A percentile compares a stretch with the other conserved stretches of the same genome.
Conservation (phyloP, 441 rosid genomes). For the Codiaeum variegatum region DNA sequence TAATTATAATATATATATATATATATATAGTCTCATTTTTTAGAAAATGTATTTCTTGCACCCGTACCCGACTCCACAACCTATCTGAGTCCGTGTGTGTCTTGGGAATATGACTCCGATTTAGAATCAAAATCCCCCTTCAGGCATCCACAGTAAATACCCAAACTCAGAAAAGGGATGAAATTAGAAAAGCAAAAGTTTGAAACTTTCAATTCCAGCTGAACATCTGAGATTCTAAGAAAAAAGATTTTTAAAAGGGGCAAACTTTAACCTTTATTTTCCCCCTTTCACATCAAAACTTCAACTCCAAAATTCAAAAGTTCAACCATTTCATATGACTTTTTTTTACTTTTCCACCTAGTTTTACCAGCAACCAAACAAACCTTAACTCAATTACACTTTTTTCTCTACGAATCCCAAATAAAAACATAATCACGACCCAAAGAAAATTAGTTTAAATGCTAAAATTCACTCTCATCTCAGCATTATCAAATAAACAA, state of each 20-base stretch:
- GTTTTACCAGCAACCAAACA: background rate
- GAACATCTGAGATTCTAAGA: background rate
- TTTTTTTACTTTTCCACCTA: background rate
- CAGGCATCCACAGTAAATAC: background rate
- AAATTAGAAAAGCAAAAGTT: background rate
- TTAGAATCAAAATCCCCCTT: background rate
- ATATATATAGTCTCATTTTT: no score
- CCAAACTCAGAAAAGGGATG: background rate
- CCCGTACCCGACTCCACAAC: no score
- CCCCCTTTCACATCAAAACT: background rate
- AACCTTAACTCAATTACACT: background rate
- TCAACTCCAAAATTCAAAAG: background rate
- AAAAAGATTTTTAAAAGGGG: background rate
- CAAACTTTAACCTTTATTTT: background rate
- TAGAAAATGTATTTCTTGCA: no score
- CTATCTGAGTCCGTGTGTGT: no score
- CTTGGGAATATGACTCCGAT: background rate
- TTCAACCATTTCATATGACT: background rate
- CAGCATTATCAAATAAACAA: background rate
- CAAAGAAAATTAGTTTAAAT: background rate
- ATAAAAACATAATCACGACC: background rate
- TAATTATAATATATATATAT: no score
- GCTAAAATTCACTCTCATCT: background rate
- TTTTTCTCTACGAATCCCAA: background rate
- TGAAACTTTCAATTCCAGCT: background rate